Conservation (phyloP, 352 stramenopile species). For the Pythium aquatile region DNA sequence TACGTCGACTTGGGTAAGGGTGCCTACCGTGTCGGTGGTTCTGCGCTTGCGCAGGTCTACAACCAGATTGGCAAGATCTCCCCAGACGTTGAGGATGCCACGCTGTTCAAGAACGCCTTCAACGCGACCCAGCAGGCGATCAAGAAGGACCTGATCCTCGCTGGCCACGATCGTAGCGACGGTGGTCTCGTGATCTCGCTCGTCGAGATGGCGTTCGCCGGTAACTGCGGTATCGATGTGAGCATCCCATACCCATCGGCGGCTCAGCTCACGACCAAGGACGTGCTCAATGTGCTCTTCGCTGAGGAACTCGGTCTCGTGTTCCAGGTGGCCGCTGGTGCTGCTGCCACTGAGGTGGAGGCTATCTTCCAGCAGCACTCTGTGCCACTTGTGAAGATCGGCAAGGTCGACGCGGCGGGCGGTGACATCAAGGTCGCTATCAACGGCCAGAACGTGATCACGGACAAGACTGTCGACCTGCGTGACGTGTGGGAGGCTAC, state of each 20-base stretch:
- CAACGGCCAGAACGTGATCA: slow-evolving; percentile 75
- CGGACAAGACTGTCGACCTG: slow-evolving; percentile 80
- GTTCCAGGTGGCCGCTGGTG: slow-evolving; percentile 89
- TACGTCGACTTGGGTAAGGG: slow-evolving; percentile 95
- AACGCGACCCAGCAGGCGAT: slow-evolving; percentile 92
- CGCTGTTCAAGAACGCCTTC: slow-evolving; percentile 93
- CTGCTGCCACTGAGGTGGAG: slow-evolving; percentile 68
- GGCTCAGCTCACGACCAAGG: slow-evolving; percentile 40
- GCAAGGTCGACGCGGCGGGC: slow-evolving; percentile 75
- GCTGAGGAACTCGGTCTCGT: slow-evolving; percentile 97
- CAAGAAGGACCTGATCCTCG: slow-evolving; percentile 89
- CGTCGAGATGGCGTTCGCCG: slow-evolving; percentile 99
- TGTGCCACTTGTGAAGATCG: slow-evolving; percentile 90
- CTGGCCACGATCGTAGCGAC: slow-evolving; percentile 99
- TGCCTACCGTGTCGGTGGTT: slow-evolving; percentile 93
- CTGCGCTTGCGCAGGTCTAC: slow-evolving; percentile 94
- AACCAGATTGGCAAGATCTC: slow-evolving; percentile 81
- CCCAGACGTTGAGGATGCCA: slow-evolving; percentile 93
- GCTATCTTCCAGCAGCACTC: slow-evolving; percentile 79
- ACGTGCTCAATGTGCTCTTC: slow-evolving; percentile 89
- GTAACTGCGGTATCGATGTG: slow-evolving; percentile 96
- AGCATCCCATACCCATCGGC: slow-evolving; percentile 65
- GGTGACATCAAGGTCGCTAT: slow-evolving; percentile 90
- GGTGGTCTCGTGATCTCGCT: slow-evolving; percentile 95
- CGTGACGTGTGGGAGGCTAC: slow-evolving; percentile 98